Base-by-base conservation (phyloP, 306 rosid genomes). In the Erythrophleum fordii region DNA sequence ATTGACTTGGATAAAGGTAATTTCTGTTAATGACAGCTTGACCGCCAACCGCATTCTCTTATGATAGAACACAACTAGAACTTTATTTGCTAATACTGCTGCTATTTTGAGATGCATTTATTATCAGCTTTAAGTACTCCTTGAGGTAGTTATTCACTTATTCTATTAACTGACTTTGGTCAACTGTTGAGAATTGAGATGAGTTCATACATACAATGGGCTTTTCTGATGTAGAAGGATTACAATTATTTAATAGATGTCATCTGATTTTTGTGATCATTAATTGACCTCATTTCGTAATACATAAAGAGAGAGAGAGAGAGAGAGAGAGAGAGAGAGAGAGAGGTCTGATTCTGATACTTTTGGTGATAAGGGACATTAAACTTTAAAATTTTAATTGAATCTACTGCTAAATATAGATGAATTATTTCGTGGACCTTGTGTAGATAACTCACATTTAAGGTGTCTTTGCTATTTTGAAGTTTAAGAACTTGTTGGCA, bases 1-100 rank as follows among this genome's bases (percentile, higher is more conserved):
- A 88, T 91, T 81, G 93, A 90, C 78, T 79, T 93, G 85, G 99
- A 95, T 88, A 93, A 82, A 87, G 99, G 99, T 90, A 73, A 77
- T 69, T 81, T 75, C 39, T 18, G 61, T 62, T 49, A 39, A 64
- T 76, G 23, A 69, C 41, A 60, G 59, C 29, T 79, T n/a, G 0
- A 59, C 12, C 23, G n/a, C 48, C 45, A 5, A 20, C 44, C 61
- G 28, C 48, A 77, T 67, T 73, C 70, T 51, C 35, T 64, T 11
- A 25, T 20, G 69, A 11, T 37, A 26, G 18, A 35, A 69, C 41
- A 70, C 11, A 39, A 20, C 42, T 28, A 71, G 16, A 53, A 16
- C 13, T 69, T 52, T 72, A 53, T 58, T 11, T 79, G 45, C 37
- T 44, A 68, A 16, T 55, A 11, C 22, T 42, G 2, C 56, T 48